Conservation (phyloP, 2,329 filamentous ascomycete species). For the Cryphonectria naterciae region DNA sequence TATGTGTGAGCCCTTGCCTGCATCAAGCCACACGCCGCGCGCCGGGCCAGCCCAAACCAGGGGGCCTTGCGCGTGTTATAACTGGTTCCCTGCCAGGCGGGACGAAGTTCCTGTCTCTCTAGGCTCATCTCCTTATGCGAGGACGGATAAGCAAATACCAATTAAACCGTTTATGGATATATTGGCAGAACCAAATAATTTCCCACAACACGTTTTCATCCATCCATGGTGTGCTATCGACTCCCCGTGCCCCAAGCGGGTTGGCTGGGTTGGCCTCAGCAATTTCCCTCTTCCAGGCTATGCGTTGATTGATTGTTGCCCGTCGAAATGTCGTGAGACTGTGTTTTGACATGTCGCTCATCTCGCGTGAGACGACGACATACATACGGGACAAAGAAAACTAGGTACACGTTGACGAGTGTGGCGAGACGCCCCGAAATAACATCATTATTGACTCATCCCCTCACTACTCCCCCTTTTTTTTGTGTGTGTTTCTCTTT, state of each 20-base stretch:
- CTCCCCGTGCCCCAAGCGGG: not conserved
- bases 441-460: not conserved
- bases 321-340: conserved; percentile 18
- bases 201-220: not conserved
- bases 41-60: not conserved
- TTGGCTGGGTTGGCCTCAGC: not conserved
- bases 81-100: conserved; percentile 13
- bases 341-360: conserved; percentile 18
- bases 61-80: not conserved
- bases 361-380: not conserved
- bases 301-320: conserved; percentile 8
- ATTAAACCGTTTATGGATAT: conserved; percentile 1
- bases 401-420: not conserved
- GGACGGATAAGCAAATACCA: not conserved
- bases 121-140: conserved; percentile 4
- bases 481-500: not conserved
- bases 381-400: not conserved
- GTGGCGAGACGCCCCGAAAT: not conserved
- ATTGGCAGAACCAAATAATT: not conserved
- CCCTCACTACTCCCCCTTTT: not conserved
- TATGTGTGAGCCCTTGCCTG: not conserved
- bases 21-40: conserved; percentile 21
- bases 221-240: not conserved
- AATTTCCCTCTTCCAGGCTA: not conserved
- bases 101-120: conserved; percentile 2